Conservation (phyloP, 495 filamentous ascomycete species). For the Xylaria curta region DNA sequence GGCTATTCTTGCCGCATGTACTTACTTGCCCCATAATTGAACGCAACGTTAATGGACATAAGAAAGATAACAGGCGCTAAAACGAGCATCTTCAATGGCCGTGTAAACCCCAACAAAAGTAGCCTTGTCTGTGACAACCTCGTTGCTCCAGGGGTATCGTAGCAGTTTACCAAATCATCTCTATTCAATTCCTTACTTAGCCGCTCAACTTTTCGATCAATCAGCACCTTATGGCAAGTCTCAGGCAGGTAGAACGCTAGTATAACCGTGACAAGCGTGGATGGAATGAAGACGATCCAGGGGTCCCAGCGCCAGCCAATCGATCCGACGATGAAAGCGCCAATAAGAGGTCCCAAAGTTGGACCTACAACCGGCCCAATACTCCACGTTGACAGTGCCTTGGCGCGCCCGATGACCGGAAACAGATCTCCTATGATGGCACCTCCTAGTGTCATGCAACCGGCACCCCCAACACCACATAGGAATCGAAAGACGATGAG, state of each 20-base stretch:
- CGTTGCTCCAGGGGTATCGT: slow-evolving; percentile 32
- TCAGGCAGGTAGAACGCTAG: slow-evolving; percentile 60
- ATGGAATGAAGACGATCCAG: slow-evolving; percentile 61
- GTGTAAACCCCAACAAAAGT: slow-evolving; percentile 50
- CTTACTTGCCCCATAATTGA: slow-evolving; percentile 67
- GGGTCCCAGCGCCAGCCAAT: slow-evolving; percentile 68
- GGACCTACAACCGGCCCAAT: slow-evolving; percentile 51
- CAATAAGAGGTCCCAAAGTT: slow-evolving; percentile 55
- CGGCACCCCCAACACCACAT: slow-evolving; percentile 65
- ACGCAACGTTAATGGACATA: slow-evolving; percentile 74
- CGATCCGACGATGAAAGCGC: slow-evolving; percentile 57
- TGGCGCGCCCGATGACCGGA: slow-evolving; percentile 58
- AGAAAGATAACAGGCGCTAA: slow-evolving; percentile 69
- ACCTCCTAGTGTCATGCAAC: slow-evolving; percentile 58
- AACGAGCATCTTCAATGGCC: slow-evolving; percentile 63
- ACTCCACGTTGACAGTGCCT: slow-evolving; percentile 61
- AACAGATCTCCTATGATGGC: slow-evolving; percentile 66
- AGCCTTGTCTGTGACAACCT: slow-evolving; percentile 32
- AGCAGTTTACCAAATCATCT: slow-evolving; percentile 43
- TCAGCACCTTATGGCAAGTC: slow-evolving; percentile 59
- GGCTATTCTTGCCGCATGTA: background rate
- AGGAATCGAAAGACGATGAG: slow-evolving; percentile 72
- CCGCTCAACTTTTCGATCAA: slow-evolving; percentile 53
- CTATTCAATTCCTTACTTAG: slow-evolving; percentile 45
- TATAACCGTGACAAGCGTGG: slow-evolving; percentile 45